These are phyloP conservation scores for Musa troglodytarum DNA, from an alignment of 176 grass and related monocot genomes.

Conservation along the genomic window DNA sequence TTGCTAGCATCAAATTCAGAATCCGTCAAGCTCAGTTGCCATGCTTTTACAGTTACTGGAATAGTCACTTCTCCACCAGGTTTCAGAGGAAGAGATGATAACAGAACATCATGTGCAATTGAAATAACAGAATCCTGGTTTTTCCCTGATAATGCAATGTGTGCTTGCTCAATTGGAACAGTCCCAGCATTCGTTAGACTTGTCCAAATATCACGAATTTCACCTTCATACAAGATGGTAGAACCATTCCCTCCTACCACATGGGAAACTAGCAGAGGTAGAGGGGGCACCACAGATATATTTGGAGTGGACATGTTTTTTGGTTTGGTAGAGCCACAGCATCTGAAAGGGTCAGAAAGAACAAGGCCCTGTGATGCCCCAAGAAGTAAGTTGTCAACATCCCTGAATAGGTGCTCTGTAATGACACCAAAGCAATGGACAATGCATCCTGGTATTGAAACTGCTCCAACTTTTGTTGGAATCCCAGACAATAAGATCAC, in stretches of 20 bases:
- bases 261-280: constrained; percentile 82
- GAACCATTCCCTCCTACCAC: constrained; percentile 84
- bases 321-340: constrained; percentile 85
- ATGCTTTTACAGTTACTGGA: constrained; percentile 80
- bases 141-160: constrained; percentile 87
- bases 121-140: constrained; percentile 95
- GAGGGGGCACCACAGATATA: constrained; percentile 60
- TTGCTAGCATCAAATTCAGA: constrained; percentile 64
- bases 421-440: constrained; percentile 99
- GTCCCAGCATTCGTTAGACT: constrained; percentile 92
- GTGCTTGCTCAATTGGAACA: constrained; percentile 82
- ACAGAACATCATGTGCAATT: constrained; percentile 62
- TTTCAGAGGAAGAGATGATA: constrained; percentile 80
- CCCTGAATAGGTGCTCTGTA: constrained; percentile 96
- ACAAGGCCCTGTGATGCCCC: constrained; percentile 96
- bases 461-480: constrained; percentile 74
- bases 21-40: constrained; percentile 76
- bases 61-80: constrained; percentile 90
- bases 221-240: constrained; percentile 96
- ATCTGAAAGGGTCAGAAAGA: constrained; percentile 98
- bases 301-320: constrained; percentile 73
- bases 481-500: constrained; percentile 82
- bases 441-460: constrained; percentile 94
- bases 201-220: constrained; percentile 89
- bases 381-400: constrained; percentile 85